Conservation (phyloP, 2,329 filamentous ascomycete genomes). For the Clonostachys chloroleuca region DNA sequence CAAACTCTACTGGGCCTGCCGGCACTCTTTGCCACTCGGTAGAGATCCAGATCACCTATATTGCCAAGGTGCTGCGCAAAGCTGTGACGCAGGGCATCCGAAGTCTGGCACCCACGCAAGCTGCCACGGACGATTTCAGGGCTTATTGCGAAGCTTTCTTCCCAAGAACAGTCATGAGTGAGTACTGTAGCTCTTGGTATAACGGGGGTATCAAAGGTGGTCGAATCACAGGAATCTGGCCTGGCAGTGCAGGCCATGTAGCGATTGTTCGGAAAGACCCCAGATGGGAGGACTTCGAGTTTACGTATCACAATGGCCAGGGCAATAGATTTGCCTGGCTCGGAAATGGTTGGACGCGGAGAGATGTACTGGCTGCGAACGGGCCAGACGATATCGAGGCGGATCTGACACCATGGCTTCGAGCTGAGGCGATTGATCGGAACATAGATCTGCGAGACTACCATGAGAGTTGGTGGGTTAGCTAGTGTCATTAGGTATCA, state of each 20-base stretch:
- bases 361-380: conserved; percentile 33
- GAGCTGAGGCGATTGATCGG: conserved; percentile 48
- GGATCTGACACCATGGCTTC: conserved; percentile 51
- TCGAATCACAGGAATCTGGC: conserved; percentile 65
- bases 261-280: conserved; percentile 52
- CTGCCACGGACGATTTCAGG: conserved; percentile 60
- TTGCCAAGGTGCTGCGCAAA: conserved; percentile 65
- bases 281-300: conserved; percentile 52
- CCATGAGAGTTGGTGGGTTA: conserved; percentile 64
- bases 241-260: conserved; percentile 60
- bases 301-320: conserved; percentile 33
- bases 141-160: conserved; percentile 56
- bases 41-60: conserved; percentile 62
- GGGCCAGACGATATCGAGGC: conserved; percentile 29
- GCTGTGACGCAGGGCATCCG: conserved; percentile 61
- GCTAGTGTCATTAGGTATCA: too few species aligned
- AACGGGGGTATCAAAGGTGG: conserved; percentile 61
- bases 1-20: conserved; percentile 52
- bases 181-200: conserved; percentile 68
- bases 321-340: conserved; percentile 56
- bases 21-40: conserved; percentile 65
- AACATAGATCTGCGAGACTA: conserved; percentile 55
- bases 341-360: conserved; percentile 61
- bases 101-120: conserved; percentile 49
- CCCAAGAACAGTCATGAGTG: conserved; percentile 46